phyloP scores from a whole-genome alignment of 2,329 filamentous ascomycete genomes.

The Berkeleyomyces rouxiae region DNA sequence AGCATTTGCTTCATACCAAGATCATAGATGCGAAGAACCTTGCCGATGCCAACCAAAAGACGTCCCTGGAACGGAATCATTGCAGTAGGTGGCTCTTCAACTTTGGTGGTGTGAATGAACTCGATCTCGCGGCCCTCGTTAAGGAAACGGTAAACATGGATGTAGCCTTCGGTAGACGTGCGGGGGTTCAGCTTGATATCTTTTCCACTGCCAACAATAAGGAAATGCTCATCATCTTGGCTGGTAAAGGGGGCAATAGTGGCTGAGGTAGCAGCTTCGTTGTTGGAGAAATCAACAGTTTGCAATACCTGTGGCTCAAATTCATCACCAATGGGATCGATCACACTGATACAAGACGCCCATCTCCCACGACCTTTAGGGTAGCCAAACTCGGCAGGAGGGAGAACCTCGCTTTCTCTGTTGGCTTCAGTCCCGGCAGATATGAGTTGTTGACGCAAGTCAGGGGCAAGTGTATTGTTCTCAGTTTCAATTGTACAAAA shows the following conservation, averaged over 20 bases:
- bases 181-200: conserved; percentile 68
- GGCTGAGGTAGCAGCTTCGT: conserved; percentile 80
- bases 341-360: conserved; percentile 86
- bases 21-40: conserved; percentile 73
- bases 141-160: conserved; percentile 82
- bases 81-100: conserved; percentile 80
- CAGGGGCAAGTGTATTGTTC: conserved; percentile 71
- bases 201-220: conserved; percentile 89
- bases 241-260: conserved; percentile 73
- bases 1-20: conserved; percentile 84
- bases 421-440: conserved; percentile 55
- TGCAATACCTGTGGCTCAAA: conserved; percentile 50
- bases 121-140: conserved; percentile 78
- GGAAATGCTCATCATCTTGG: conserved; percentile 74
- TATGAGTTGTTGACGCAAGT: conserved; percentile 59
- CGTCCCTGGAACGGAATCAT: conserved; percentile 85
- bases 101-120: conserved; percentile 90
- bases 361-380: conserved; percentile 70
- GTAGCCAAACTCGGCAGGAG: conserved; percentile 76
- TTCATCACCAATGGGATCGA: conserved; percentile 45
- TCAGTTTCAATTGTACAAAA: conserved; percentile 94
- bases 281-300: conserved; percentile 68
- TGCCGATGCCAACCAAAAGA: conserved; percentile 70
- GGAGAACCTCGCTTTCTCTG: conserved; percentile 52
- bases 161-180: conserved; percentile 61